Evolutionary conservation across 1,139 yeast genomes (phyloP), one percentile per base, ranked within the genome.

Genomic region (Suhomyces bokatorum): DNA sequence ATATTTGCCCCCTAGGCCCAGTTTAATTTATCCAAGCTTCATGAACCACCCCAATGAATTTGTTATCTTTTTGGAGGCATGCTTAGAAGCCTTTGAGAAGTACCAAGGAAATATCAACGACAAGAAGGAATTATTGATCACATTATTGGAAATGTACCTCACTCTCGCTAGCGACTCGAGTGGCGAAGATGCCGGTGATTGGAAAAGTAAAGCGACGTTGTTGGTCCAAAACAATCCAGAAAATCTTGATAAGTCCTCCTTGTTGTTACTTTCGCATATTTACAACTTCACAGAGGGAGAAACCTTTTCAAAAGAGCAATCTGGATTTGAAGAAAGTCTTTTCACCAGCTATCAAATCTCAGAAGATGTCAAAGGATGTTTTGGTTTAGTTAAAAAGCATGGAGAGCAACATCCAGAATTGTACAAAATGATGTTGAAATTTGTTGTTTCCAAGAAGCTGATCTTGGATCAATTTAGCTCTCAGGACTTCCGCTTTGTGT

Each of bases 41-140:
- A 81, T 87, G 13, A 81, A 85, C 56, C 89, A 87, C 59, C 90
- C 95, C 0, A 80, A 84, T 57, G 95, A 91, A 57, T 91, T 93
- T 73, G 95, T 91, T 15, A 87, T 88, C n/a, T 91, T 95, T 54
- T 66, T 93, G 45, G 99, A 93, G 60, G 97, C 98, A 0, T 89
- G 97, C 57, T 69, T 90, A 14, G 89, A 85, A 54, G 77, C 87
- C 8, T 87, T 87, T 60, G 91, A 86, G 48, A 77, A 75, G 49
- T 87, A 82, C 58, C 93, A 86, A 48, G 95, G 95, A 0, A 78
- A 81, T 47, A 69, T 70, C 15, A 77, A 78, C 51, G 96, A 89
- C 56, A 80, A 83, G 52, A 78, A 76, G 44, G 96, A 87, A 40
- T 73, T 91, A 31, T 68, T 87, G 44, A 80, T 87, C 9, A 89